Percentiles rank a stretch among this genome's conserved stretches.
Evolutionary conservation across 2,329 filamentous ascomycete species (phyloP).

Genomic region (Diaporthe aspalathi): DNA sequence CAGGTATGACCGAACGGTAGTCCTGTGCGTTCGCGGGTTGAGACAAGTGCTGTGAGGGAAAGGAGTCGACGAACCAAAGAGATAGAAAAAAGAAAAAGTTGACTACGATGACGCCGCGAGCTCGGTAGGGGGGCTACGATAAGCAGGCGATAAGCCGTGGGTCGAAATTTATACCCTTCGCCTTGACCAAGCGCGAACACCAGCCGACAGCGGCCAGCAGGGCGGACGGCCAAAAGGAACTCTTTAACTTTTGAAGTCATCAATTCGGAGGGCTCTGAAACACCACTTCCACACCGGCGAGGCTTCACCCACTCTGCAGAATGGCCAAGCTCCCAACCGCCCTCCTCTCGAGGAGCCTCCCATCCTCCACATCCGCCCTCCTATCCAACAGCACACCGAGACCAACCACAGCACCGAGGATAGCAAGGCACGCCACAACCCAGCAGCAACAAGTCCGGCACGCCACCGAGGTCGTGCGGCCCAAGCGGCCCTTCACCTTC

Average conservation of each 20-base stretch:
- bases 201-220: no score
- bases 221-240: slow-evolving; percentile 37
- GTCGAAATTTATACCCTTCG: slow-evolving; percentile 36
- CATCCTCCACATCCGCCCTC: slow-evolving; percentile 42
- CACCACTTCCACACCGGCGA: not conserved
- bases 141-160: slow-evolving; percentile 37
- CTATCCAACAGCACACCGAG: slow-evolving; percentile 32
- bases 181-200: not conserved
- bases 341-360: slow-evolving; percentile 46
- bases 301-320: slow-evolving; percentile 24
- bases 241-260: slow-evolving; percentile 1
- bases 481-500: slow-evolving; percentile 94
- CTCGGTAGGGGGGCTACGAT: slow-evolving; percentile 34
- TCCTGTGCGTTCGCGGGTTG: not conserved
- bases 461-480: slow-evolving; percentile 86
- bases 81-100: not conserved
- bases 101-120: slow-evolving; percentile 22
- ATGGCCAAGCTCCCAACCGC: slow-evolving; percentile 50
- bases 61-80: not conserved
- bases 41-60: not conserved
- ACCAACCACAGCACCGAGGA: slow-evolving; percentile 41
- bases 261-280: not conserved
- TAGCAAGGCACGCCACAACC: slow-evolving; percentile 41
- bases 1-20: slow-evolving; percentile 32
- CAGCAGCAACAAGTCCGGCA: slow-evolving; percentile 77